phyloP scores from a whole-genome alignment of 2,329 filamentous ascomycete species.

The Penicillium sp. region DNA sequence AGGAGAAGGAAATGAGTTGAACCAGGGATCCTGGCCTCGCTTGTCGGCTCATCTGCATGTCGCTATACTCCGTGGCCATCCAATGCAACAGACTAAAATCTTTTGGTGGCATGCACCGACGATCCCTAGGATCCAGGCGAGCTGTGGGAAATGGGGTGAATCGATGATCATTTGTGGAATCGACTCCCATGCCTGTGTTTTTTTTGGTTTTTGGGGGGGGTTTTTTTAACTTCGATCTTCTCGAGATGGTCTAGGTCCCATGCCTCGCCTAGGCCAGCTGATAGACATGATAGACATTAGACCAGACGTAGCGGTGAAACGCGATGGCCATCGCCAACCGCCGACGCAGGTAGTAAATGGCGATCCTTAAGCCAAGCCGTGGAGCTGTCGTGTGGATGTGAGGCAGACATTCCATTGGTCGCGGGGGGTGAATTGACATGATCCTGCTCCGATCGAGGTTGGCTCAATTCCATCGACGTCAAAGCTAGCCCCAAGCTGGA shows the following conservation, averaged over 20 bases:
- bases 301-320: no score
- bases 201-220: no score
- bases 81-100: neutral
- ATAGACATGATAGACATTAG: no score
- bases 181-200: no score
- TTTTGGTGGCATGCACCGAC: slow-evolving; percentile 1
- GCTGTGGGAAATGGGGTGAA: neutral
- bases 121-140: neutral
- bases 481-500: slow-evolving; percentile 2
- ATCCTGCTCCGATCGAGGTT: slow-evolving; percentile 1
- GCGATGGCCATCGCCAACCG: no score
- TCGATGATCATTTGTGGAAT: neutral
- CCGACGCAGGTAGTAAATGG: neutral
- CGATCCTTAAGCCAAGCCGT: neutral
- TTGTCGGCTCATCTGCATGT: slow-evolving; percentile 6
- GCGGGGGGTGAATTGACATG: neutral
- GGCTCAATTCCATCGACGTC: neutral
- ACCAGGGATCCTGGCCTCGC: slow-evolving; percentile 8
- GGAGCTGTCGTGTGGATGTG: slow-evolving; percentile 1
- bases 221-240: no score
- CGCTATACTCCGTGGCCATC: neutral
- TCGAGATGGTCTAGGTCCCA: no score
- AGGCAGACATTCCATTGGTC: neutral
- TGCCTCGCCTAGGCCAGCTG: no score
- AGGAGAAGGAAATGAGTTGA: neutral